A percentile compares a stretch with the other conserved stretches of the same genome.
These are phyloP conservation scores for Vitis riparia DNA, from an alignment of 164 flowering plant genomes.

Conservation along the genomic window DNA sequence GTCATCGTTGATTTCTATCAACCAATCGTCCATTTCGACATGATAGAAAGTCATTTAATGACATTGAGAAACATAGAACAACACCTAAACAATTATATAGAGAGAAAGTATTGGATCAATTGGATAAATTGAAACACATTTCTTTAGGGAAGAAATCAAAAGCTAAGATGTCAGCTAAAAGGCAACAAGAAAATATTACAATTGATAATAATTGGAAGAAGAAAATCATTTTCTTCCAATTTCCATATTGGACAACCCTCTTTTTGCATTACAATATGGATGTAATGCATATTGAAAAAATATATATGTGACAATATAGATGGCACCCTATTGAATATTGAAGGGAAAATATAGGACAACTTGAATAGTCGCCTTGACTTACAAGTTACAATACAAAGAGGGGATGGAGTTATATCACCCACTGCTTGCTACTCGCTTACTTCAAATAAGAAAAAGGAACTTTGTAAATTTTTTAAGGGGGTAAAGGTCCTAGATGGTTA, in stretches of 20 bases:
- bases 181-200: too few species aligned
- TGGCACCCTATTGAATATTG: slow-evolving; percentile 10
- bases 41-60: background rate
- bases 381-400: background rate
- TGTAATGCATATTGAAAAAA: slow-evolving; percentile 22
- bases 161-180: too few species aligned
- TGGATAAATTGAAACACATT: too few species aligned
- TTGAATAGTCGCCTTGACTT: slow-evolving; percentile 12
- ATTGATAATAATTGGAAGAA: background rate
- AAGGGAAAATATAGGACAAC: slow-evolving; percentile 18
- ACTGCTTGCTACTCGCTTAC: background rate
- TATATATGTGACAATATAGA: slow-evolving; percentile 10
- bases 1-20: slow-evolving; percentile 16
- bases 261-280: slow-evolving; percentile 4
- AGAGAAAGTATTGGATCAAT: too few species aligned
- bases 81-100: too few species aligned
- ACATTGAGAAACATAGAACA: too few species aligned
- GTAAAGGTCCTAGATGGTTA: slow-evolving; percentile 10
- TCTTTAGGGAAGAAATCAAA: too few species aligned
- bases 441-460: background rate
- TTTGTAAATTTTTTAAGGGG: background rate
- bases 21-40: background rate
- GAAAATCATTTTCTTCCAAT: slow-evolving; percentile 4
- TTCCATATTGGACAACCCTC: background rate
- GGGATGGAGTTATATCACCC: too few species aligned